phyloP scores from a whole-genome alignment of 169 alveolate species.

The Haemoproteus tartakovskyi region DNA sequence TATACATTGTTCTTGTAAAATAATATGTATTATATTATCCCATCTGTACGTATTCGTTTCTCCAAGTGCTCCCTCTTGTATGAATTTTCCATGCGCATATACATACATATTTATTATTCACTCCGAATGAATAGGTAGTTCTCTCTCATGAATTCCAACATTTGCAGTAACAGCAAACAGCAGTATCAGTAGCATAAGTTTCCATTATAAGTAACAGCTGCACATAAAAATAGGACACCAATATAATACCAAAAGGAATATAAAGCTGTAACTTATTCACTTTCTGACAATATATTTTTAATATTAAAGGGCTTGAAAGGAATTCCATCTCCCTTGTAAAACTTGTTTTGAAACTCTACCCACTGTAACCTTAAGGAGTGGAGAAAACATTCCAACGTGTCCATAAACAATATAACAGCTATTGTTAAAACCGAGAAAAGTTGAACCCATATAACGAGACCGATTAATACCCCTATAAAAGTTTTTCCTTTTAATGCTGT shows the following conservation, averaged over 20 bases:
- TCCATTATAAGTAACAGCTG: too few species aligned
- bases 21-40: too few species aligned
- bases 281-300: conserved; percentile 30
- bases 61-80: too few species aligned
- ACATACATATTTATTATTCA: too few species aligned
- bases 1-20: too few species aligned
- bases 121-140: too few species aligned
- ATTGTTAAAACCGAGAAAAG: conserved; percentile 91
- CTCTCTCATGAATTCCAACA: neutral
- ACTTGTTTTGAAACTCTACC: conserved; percentile 99
- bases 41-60: too few species aligned
- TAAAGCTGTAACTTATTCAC: neutral
- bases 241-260: too few species aligned
- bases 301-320: conserved; percentile 57
- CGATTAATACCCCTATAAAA: conserved; percentile 49
- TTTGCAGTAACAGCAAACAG: neutral
- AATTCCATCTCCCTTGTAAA: conserved; percentile 98
- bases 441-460: conserved; percentile 79
- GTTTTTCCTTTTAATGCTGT: conserved; percentile 52
- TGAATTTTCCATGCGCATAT: too few species aligned
- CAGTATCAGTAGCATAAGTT: too few species aligned
- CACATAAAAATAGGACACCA: too few species aligned
- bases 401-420: conserved; percentile 97
- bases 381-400: conserved; percentile 97
- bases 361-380: conserved; percentile 99